Percentiles rank a stretch among this genome's conserved stretches.
phyloP scores from a whole-genome alignment of 2,329 filamentous ascomycete species.

The Colletotrichum gloeosporioides region DNA sequence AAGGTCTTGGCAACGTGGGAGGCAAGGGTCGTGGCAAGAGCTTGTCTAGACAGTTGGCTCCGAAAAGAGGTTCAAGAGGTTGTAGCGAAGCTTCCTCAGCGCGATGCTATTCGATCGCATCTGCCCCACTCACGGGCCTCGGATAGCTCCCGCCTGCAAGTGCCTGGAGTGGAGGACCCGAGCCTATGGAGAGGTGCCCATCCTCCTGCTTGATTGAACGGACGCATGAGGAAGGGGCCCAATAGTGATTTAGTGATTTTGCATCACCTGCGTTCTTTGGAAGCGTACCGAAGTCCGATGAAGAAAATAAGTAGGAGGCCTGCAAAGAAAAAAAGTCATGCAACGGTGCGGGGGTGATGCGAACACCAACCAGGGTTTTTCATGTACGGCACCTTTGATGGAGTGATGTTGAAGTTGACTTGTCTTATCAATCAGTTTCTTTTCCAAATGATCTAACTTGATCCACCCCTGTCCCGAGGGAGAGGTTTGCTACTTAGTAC shows the following conservation, averaged over 20 bases:
- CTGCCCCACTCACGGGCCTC: constrained; percentile 1
- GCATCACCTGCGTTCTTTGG: background rate
- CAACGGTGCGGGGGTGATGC: constrained; percentile 4
- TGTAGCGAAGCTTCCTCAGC: background rate
- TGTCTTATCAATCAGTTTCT: background rate
- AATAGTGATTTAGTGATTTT: background rate
- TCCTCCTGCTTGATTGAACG: background rate
- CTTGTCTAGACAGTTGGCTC: background rate
- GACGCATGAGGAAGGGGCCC: background rate
- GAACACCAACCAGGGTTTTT: background rate
- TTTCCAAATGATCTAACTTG: background rate
- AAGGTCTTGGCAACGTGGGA: constrained; percentile 4
- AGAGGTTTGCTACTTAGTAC: background rate
- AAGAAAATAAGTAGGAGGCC: background rate
- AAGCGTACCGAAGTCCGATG: background rate
- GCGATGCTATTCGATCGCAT: constrained; percentile 9
- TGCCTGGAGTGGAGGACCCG: background rate
- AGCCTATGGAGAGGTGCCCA: background rate
- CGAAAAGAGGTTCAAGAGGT: background rate
- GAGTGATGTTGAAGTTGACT: background rate
- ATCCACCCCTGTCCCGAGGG: background rate
- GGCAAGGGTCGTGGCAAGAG: background rate
- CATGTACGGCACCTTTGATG: background rate
- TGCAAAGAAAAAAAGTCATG: background rate
- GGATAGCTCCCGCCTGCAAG: background rate